A percentile compares a stretch with the other conserved stretches of the same genome.
Evolutionary conservation across 2,329 filamentous ascomycete genomes (phyloP).

Genomic region (Coniochaeta sp.): DNA sequence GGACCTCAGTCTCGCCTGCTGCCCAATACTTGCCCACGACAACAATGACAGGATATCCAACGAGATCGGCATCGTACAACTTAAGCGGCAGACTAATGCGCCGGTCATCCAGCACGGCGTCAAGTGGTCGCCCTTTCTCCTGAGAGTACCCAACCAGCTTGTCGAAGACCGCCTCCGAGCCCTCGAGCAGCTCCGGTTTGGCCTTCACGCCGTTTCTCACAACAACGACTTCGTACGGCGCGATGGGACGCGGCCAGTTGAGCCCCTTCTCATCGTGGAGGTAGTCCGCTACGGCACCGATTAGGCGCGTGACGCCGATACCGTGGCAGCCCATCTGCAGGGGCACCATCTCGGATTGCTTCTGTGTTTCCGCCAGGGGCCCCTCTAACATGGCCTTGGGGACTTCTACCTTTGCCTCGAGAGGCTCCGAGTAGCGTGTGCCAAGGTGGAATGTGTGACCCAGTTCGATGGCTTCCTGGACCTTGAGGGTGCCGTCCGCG

Average conservation of each 20-base stretch:
- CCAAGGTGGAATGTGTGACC: slow-evolving; percentile 95
- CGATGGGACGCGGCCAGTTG: slow-evolving; percentile 81
- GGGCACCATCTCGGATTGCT: slow-evolving; percentile 30
- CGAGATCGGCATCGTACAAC: slow-evolving; percentile 78
- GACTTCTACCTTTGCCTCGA: slow-evolving; percentile 55
- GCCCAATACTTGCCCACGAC: slow-evolving; percentile 69
- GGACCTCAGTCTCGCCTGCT: slow-evolving; percentile 61
- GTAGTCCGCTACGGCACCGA: slow-evolving; percentile 77
- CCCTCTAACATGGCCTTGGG: slow-evolving; percentile 21
- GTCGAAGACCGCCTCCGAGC: slow-evolving; percentile 59
- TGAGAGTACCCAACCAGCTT: slow-evolving; percentile 27
- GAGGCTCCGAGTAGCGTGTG: slow-evolving; percentile 73
- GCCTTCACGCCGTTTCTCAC: slow-evolving; percentile 37
- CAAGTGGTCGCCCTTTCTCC: slow-evolving; percentile 30
- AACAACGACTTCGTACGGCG: slow-evolving; percentile 73
- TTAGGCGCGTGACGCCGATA: slow-evolving; percentile 85
- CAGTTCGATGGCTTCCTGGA: slow-evolving; percentile 75
- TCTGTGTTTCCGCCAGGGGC: not conserved
- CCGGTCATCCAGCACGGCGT: slow-evolving; percentile 68
- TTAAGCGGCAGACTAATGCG: slow-evolving; percentile 66
- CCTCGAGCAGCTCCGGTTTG: slow-evolving; percentile 28
- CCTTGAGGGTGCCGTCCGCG: slow-evolving; percentile 49
- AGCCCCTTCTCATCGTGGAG: slow-evolving; percentile 66
- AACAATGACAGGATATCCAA: slow-evolving; percentile 80
- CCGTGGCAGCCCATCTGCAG: slow-evolving; percentile 97